Evolutionary conservation across 73 alveolate species (phyloP).

Genomic region (Tetrahymena thermophila): DNA sequence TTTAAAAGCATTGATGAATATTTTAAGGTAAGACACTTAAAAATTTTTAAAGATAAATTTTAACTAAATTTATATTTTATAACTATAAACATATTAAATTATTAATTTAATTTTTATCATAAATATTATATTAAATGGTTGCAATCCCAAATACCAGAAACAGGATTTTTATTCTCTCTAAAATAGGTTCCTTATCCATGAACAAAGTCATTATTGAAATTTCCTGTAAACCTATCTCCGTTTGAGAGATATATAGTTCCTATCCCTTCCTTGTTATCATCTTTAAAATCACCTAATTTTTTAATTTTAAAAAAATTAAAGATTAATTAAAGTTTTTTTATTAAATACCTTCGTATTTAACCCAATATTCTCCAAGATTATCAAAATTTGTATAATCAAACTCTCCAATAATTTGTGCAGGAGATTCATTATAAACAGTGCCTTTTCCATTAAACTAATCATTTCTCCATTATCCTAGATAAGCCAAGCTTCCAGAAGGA

Average conservation of each 20-base stretch:
- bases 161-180: constrained; percentile 12
- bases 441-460: constrained; percentile 43
- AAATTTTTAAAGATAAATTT: neutral
- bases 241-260: constrained; percentile 31
- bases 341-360: neutral
- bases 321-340: neutral
- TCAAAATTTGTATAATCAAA: constrained; percentile 37
- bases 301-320: neutral
- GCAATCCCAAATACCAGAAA: constrained; percentile 36
- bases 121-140: neutral
- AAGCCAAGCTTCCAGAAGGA: constrained; percentile 43
- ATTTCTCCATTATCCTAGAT: constrained; percentile 34
- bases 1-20: too few relatives aligned
- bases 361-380: constrained; percentile 39
- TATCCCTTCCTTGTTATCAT: constrained; percentile 31
- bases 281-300: constrained; percentile 13
- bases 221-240: constrained; percentile 35
- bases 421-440: constrained; percentile 34
- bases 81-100: neutral
- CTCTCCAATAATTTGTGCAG: neutral
- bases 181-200: constrained; percentile 23
- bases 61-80: neutral
- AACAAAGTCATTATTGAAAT: constrained; percentile 8
- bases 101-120: neutral
- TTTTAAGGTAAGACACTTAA: neutral